These are phyloP conservation scores for Neoboletus subvelutipes DNA, from an alignment of 768 basidiomycete genomes.

Conservation along the genomic window DNA sequence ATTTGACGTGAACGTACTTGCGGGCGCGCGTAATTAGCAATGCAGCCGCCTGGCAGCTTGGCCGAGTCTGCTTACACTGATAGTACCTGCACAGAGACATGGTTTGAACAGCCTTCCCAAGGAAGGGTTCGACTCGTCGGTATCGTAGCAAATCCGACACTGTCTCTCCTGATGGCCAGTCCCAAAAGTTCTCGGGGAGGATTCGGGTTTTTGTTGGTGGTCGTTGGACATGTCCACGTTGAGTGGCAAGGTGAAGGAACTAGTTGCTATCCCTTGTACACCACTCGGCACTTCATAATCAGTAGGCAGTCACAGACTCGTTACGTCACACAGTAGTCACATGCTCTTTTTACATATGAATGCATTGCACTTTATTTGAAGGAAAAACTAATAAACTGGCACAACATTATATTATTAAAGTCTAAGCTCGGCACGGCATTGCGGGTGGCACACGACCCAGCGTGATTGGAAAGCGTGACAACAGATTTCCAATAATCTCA, in stretches of 20 bases:
- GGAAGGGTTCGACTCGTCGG: constrained; percentile 54
- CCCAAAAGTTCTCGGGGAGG: constrained; percentile 6
- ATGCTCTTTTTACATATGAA: background rate
- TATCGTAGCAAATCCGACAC: constrained; percentile 84
- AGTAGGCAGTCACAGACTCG: background rate
- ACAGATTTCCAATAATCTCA: background rate
- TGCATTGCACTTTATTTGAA: background rate
- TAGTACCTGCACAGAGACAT: constrained; percentile 66
- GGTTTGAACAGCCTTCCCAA: constrained; percentile 81
- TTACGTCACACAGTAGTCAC: background rate
- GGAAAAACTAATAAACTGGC: background rate
- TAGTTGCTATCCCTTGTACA: too few species aligned
- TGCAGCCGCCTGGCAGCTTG: constrained; percentile 6
- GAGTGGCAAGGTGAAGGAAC: background rate
- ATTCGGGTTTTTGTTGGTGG: constrained; percentile 8
- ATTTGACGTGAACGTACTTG: constrained; percentile 79
- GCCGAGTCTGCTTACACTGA: constrained; percentile 47
- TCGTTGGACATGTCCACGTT: constrained; percentile 20
- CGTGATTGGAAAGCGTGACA: too few species aligned
- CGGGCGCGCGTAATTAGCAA: constrained; percentile 21
- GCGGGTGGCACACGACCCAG: background rate
- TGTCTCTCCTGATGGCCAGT: constrained; percentile 51
- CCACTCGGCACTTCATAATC: background rate
- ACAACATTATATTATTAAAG: too few species aligned
- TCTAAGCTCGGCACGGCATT: background rate